Evolutionary conservation across 768 basidiomycete species (phyloP).

Genomic region (Hydnum rufescens): DNA sequence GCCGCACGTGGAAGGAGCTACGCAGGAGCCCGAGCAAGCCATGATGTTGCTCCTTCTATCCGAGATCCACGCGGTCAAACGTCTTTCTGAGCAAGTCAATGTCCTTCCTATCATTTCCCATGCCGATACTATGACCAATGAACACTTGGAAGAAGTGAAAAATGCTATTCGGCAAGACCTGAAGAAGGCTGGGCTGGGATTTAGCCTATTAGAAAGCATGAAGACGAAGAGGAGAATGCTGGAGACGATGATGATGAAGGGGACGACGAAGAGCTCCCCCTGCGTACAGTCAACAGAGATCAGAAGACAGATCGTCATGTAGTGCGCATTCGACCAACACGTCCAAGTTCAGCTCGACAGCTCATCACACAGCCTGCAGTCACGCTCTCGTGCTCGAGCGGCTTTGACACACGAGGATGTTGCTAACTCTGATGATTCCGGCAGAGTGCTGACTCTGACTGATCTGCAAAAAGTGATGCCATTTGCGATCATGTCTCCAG

Average conservation of each 20-base stretch:
- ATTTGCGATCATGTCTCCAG: slow-evolving; percentile 58
- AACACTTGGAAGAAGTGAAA: slow-evolving; percentile 49
- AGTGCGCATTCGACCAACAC: slow-evolving; percentile 40
- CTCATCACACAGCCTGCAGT: slow-evolving; percentile 26
- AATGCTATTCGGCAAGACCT: slow-evolving; percentile 50
- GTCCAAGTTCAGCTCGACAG: too few species aligned
- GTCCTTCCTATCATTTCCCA: slow-evolving; percentile 65
- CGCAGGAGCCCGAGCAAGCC: background rate
- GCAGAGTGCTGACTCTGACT: slow-evolving; percentile 19
- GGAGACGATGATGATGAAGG: slow-evolving; percentile 27
- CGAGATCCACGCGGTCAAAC: slow-evolving; percentile 59
- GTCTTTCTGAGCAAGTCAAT: slow-evolving; percentile 55
- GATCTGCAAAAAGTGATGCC: slow-evolving; percentile 20
- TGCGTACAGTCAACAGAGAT: too few species aligned
- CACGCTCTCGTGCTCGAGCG: slow-evolving; percentile 30
- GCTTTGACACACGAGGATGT: slow-evolving; percentile 10
- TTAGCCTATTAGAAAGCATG: slow-evolving; percentile 45
- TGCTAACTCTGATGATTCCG: slow-evolving; percentile 8
- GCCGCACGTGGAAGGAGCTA: background rate
- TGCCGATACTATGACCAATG: slow-evolving; percentile 69
- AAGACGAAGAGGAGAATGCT: slow-evolving; percentile 18
- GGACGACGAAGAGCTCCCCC: too few species aligned
- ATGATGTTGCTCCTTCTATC: background rate
- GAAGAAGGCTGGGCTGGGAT: slow-evolving; percentile 43
- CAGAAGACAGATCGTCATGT: slow-evolving; percentile 21